Evolutionary conservation across 345 rosid species (phyloP).

Genomic region (Citrus trifoliata): DNA sequence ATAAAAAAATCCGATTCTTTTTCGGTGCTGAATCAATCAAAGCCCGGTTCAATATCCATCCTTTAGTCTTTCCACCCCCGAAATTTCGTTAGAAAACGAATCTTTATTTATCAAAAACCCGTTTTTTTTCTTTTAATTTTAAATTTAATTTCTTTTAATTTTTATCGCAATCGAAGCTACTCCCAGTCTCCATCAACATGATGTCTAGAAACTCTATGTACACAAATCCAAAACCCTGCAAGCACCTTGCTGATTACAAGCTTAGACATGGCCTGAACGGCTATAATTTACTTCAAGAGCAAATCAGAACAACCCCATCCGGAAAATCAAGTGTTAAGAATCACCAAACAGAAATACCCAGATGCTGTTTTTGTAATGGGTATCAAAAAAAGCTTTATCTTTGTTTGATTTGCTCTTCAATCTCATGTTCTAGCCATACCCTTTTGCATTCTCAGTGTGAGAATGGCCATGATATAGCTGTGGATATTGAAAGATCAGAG

Average conservation of each 20-base stretch:
- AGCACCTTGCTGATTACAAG: constrained; percentile 78
- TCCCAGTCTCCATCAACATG: constrained; percentile 34
- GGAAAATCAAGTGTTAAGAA: constrained; percentile 51
- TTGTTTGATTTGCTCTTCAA: constrained; percentile 69
- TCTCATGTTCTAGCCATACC: constrained; percentile 66
- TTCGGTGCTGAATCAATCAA: constrained; percentile 4
- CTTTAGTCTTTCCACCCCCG: background rate
- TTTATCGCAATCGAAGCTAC: constrained; percentile 4
- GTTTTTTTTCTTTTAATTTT: background rate
- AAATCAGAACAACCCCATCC: constrained; percentile 39
- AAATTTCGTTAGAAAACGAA: constrained; percentile 5
- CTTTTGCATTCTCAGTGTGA: constrained; percentile 56
- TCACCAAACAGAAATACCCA: constrained; percentile 35
- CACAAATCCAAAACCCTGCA: constrained; percentile 60
- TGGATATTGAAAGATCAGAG: constrained; percentile 85
- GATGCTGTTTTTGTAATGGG: constrained; percentile 61
- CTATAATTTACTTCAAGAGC: constrained; percentile 46
- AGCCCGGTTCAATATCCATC: constrained; percentile 1
- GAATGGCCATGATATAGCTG: constrained; percentile 62
- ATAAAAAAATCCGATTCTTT: background rate
- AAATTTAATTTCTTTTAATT: constrained; percentile 8
- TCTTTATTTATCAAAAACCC: background rate
- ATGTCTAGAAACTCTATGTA: constrained; percentile 38
- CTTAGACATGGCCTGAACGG: constrained; percentile 54
- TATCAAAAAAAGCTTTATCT: constrained; percentile 49